Percentiles rank a stretch among this genome's conserved stretches.
These are phyloP conservation scores for Fusarium bactridioides DNA, from an alignment of 2,329 filamentous ascomycete genomes.

Conservation along the genomic window DNA sequence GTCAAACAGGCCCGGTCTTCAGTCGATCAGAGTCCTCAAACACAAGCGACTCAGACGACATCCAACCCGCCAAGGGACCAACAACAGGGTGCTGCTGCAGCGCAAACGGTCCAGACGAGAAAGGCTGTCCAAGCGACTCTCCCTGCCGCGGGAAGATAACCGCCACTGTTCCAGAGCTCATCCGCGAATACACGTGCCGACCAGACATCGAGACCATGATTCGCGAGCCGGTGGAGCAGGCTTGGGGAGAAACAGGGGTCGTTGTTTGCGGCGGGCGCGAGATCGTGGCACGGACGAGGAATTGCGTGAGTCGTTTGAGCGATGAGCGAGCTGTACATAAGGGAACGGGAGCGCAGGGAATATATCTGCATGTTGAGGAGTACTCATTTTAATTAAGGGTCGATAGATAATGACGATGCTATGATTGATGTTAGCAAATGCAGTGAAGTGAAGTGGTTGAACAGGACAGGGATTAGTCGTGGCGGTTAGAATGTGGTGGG, in stretches of 20 bases:
- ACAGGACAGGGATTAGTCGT: conserved; percentile 5
- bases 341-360: conserved; percentile 69
- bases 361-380: conserved; percentile 67
- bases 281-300: conserved; percentile 62
- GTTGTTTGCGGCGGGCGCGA: conserved; percentile 67
- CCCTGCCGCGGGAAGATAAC: conserved; percentile 11
- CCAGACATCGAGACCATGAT: conserved; percentile 63
- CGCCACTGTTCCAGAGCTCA: conserved; percentile 36
- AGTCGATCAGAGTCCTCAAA: conserved; percentile 33
- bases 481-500: neutral
- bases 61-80: conserved; percentile 20
- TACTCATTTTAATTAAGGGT: conserved; percentile 57
- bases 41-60: conserved; percentile 32
- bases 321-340: conserved; percentile 71
- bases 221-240: conserved; percentile 61
- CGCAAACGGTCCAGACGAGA: conserved; percentile 12
- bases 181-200: conserved; percentile 55
- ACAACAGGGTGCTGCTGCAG: conserved; percentile 37
- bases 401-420: neutral
- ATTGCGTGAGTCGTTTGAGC: conserved; percentile 62
- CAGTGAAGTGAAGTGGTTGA: neutral
- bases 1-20: conserved; percentile 32
- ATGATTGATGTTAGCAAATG: neutral
- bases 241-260: conserved; percentile 67
- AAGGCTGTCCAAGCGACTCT: conserved; percentile 21